Conservation (phyloP, 23 red algal genomes). For the Gracilaria caudata region DNA sequence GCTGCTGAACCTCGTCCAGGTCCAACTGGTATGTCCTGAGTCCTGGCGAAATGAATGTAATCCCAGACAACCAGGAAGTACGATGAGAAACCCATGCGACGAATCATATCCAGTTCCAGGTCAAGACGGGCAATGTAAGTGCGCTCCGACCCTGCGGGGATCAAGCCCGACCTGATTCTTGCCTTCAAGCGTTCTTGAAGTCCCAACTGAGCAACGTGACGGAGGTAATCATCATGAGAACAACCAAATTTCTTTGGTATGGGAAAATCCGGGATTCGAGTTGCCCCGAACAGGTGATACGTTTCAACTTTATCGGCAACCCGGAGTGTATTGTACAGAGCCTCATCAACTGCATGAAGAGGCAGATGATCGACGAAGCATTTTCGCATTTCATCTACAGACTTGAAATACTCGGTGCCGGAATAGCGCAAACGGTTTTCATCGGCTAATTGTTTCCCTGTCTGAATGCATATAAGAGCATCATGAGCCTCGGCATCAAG, state of each 20-base stretch:
- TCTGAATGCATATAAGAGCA: slow-evolving; percentile 93
- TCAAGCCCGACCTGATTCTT: slow-evolving; percentile 12
- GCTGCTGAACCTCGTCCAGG: slow-evolving; percentile 95
- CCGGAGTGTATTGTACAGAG: slow-evolving; percentile 77
- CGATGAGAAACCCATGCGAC: slow-evolving; percentile 81
- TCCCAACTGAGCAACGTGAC: slow-evolving; percentile 32
- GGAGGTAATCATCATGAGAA: slow-evolving; percentile 59
- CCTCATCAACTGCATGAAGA: slow-evolving; percentile 41
- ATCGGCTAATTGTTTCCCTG: slow-evolving; percentile 82
- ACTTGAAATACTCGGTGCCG: slow-evolving; percentile 94
- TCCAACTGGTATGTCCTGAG: slow-evolving; percentile 83
- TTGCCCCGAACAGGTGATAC: slow-evolving; percentile 76
- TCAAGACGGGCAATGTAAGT: slow-evolving; percentile 83
- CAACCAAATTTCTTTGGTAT: slow-evolving; percentile 55
- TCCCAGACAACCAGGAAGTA: slow-evolving; percentile 99
- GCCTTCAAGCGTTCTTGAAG: slow-evolving; percentile 41
- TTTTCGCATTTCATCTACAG: slow-evolving; percentile 83
- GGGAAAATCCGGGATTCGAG: slow-evolving; percentile 86
- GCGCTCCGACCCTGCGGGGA: neutral
- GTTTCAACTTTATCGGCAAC: slow-evolving; percentile 84
- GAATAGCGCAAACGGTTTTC: slow-evolving; percentile 85
- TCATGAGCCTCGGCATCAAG: slow-evolving; percentile 90
- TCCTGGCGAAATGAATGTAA: slow-evolving; percentile 85
- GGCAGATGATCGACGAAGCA: slow-evolving; percentile 79
- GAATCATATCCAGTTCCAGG: slow-evolving; percentile 85